Evolutionary conservation across 352 stramenopile species (phyloP), one percentile per base, ranked within the genome.

Genomic region (Phytophthora sp.): DNA sequence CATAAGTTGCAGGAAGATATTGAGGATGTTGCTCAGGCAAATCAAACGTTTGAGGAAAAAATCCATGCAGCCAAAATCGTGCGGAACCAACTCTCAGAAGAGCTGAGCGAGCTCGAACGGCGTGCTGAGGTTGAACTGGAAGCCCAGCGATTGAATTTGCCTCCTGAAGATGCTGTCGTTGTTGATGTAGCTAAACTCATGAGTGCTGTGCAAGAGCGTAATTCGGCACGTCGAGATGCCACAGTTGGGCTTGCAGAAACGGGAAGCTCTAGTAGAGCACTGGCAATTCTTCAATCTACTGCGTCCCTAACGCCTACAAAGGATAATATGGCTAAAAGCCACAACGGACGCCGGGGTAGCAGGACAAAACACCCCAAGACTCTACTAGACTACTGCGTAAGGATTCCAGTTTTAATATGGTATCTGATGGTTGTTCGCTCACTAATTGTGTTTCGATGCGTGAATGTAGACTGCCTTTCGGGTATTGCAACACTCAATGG

Each of bases 1-100:
- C 66, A 75, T 10, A 91, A 90, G 37, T 69, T 92, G 2, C 69
- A 87, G 31, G 66, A 66, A 24, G 84, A 92, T 52, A 85, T 90
- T 26, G 65, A 78, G 13, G 76, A 87, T 5, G 76, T 88, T 1
- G 38, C 54, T 8, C 52, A 68, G 20, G 54, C 70, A 11, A 89
- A 89, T 37, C 54, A 76, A 1, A 45, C 18, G 0, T 70, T 84
- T 20, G 63, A 82, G 7, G 80, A 83, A 24, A 77, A 77, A 20
- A 83, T 91, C 6, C 52, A 77, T 12, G 58, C 61, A 10, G 70
- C 75, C 17, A 87, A 89, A 52, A 60, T 51, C 7, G 62, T 80
- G 28, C 71, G 80, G 5, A 87, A 89, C 41, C 64, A 69, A 5
- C 34, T 89, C 5, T 78, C 78, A 0, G 69, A 77, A 12, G 82